Percentiles rank a stretch among this genome's conserved stretches.
phyloP scores from a whole-genome alignment of 2,329 filamentous ascomycete genomes.

The Aureobasidium subglaciale region DNA sequence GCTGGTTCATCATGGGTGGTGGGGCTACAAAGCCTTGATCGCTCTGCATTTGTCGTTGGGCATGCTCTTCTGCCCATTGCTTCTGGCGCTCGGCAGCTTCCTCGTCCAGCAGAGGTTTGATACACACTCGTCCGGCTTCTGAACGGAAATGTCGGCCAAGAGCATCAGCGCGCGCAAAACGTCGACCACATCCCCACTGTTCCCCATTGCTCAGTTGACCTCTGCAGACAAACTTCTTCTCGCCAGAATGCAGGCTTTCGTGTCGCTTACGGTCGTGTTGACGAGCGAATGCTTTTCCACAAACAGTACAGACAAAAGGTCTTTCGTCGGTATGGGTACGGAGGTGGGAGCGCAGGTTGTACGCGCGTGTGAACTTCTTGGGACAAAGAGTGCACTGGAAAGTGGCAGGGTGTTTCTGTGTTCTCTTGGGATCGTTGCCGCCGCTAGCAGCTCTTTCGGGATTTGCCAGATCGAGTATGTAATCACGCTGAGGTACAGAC shows the following conservation, averaged over 20 bases:
- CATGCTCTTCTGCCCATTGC: constrained; percentile 52
- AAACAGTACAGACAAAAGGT: constrained; percentile 94
- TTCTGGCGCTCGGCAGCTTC: constrained; percentile 79
- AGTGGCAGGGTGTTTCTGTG: constrained; percentile 94
- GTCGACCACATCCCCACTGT: constrained; percentile 85
- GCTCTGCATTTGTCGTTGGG: constrained; percentile 56
- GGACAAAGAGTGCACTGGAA: constrained; percentile 93
- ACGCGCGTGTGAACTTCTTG: constrained; percentile 92
- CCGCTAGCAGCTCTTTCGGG: constrained; percentile 68
- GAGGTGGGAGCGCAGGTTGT: constrained; percentile 90
- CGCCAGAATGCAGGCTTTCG: constrained; percentile 89
- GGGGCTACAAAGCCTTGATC: constrained; percentile 34
- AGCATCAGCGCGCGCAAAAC: constrained; percentile 92
- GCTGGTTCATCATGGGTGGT: constrained; percentile 27
- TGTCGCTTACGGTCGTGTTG: constrained; percentile 97
- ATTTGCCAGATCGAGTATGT: constrained; percentile 87
- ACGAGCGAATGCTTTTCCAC: constrained; percentile 91
- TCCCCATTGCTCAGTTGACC: constrained; percentile 77
- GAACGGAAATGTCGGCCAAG: constrained; percentile 81
- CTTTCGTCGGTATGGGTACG: constrained; percentile 96
- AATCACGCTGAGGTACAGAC: constrained; percentile 50
- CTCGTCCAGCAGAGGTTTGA: constrained; percentile 93
- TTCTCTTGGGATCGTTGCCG: constrained; percentile 63
- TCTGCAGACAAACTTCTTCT: constrained; percentile 98
- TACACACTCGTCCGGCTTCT: constrained; percentile 91